phyloP scores from a whole-genome alignment of 176 grass and related monocot species.

The Ampelocalamus luodianensis region DNA sequence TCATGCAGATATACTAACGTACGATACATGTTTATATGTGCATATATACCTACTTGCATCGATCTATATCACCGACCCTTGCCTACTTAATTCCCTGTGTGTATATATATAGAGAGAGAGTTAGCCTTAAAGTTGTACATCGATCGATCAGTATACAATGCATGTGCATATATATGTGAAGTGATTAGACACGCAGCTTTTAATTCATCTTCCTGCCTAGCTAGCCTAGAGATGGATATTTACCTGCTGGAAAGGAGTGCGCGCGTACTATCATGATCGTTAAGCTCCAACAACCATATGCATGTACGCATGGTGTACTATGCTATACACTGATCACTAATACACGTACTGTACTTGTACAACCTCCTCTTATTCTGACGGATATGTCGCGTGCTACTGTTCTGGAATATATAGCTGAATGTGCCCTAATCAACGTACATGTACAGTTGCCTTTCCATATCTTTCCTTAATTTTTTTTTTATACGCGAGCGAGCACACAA shows the following conservation, averaged over 20 bases:
- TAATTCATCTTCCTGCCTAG: background rate
- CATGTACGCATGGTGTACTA: conserved; percentile 15
- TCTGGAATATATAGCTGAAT: background rate
- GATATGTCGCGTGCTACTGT: conserved; percentile 19
- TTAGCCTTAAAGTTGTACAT: too few species aligned
- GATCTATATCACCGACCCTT: conserved; percentile 26
- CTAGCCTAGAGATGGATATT: background rate
- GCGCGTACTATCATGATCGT: background rate
- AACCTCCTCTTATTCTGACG: conserved; percentile 25
- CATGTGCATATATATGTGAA: background rate
- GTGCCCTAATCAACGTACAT: conserved; percentile 15
- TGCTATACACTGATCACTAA: conserved; percentile 37
- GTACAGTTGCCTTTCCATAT: background rate
- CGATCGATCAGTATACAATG: background rate
- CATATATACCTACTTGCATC: conserved; percentile 27
- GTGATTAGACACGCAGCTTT: background rate
- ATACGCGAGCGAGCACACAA: conserved; percentile 2
- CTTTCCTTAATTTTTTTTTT: conserved; percentile 3
- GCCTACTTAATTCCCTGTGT: conserved; percentile 23
- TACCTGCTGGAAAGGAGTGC: background rate
- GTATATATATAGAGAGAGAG: too few species aligned
- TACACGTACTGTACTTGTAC: conserved; percentile 31
- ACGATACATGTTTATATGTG: background rate
- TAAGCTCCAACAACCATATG: conserved; percentile 37
- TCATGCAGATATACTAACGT: background rate